A percentile compares a stretch with the other conserved stretches of the same genome.
These are phyloP conservation scores for Monosporascus ibericus DNA, from an alignment of 2,329 filamentous ascomycete species.

Conservation along the genomic window DNA sequence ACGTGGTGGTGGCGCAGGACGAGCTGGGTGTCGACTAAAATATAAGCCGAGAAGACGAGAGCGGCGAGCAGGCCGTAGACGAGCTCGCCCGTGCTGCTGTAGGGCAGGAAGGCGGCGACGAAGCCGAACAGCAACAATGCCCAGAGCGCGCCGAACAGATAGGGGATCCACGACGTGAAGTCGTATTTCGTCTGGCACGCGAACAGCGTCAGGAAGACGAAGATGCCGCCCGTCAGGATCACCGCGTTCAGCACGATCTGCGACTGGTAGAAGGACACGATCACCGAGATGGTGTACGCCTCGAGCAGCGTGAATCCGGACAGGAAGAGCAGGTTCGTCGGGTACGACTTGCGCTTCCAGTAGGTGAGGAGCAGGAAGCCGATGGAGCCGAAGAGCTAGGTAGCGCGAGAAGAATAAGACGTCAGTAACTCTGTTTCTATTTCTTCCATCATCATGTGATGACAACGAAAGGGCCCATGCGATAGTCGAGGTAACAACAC, in stretches of 20 bases:
- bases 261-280: conserved; percentile 84
- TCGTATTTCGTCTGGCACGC: conserved; percentile 98
- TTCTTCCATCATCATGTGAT: not conserved
- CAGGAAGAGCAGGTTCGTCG: conserved; percentile 90
- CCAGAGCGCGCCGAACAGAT: conserved; percentile 88
- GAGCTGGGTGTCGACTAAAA: conserved; percentile 92
- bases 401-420: too few species aligned
- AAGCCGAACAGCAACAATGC: conserved; percentile 87
- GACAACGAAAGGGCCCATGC: not conserved
- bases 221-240: conserved; percentile 78
- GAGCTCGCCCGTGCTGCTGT: conserved; percentile 75
- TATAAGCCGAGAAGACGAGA: conserved; percentile 88
- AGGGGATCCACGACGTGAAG: conserved; percentile 95
- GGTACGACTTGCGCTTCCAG: conserved; percentile 95
- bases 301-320: conserved; percentile 84
- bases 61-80: conserved; percentile 77
- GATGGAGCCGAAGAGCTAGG: conserved; percentile 69
- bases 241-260: conserved; percentile 85
- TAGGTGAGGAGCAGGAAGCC: conserved; percentile 81
- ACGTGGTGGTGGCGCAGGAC: conserved; percentile 95
- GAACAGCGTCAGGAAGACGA: conserved; percentile 75
- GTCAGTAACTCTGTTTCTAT: too few species aligned
- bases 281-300: conserved; percentile 87
- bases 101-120: conserved; percentile 84
- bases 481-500: too few species aligned